Evolutionary conservation across 2,329 filamentous ascomycete genomes (phyloP).

Genomic region (Pseudomassariella vexata): DNA sequence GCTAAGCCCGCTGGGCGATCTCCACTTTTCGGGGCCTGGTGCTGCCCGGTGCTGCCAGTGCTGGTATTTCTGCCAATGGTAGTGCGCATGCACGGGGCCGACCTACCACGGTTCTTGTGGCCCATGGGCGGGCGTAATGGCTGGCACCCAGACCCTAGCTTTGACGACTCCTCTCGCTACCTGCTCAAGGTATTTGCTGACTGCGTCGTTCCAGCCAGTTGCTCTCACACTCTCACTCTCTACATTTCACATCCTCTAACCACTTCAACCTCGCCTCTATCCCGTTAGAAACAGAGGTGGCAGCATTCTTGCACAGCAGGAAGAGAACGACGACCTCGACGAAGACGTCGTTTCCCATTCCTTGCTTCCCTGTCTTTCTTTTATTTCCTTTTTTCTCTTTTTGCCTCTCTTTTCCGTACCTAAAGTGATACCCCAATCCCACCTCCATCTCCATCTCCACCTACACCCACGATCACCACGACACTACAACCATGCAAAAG

Average conservation of each 20-base stretch:
- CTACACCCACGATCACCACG: conserved; percentile 2
- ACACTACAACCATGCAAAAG: conserved; percentile 57
- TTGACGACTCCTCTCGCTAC: no score
- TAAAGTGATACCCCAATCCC: conserved; percentile 12
- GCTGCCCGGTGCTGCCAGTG: no score
- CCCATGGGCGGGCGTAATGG: no score
- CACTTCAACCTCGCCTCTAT: conserved; percentile 7
- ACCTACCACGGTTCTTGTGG: no score
- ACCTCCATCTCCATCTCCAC: conserved; percentile 9
- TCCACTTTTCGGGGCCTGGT: no score
- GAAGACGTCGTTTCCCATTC: conserved; percentile 10
- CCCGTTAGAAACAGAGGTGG: conserved; percentile 5
- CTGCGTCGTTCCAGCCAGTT: no score
- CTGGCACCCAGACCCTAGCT: no score
- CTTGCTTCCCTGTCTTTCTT: conserved; percentile 11
- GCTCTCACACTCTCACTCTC: conserved; percentile 1
- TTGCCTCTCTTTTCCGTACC: conserved; percentile 4
- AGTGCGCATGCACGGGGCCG: no score
- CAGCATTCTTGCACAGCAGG: conserved; percentile 3
- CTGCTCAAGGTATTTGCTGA: no score
- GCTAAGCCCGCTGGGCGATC: no score
- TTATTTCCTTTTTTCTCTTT: conserved; percentile 11
- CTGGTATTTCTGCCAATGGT: no score
- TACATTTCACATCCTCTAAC: conserved; percentile 6
- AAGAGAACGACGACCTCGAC: conserved; percentile 8